phyloP scores from a whole-genome alignment of 345 rosid genomes.

The Eucalyptus pumila region DNA sequence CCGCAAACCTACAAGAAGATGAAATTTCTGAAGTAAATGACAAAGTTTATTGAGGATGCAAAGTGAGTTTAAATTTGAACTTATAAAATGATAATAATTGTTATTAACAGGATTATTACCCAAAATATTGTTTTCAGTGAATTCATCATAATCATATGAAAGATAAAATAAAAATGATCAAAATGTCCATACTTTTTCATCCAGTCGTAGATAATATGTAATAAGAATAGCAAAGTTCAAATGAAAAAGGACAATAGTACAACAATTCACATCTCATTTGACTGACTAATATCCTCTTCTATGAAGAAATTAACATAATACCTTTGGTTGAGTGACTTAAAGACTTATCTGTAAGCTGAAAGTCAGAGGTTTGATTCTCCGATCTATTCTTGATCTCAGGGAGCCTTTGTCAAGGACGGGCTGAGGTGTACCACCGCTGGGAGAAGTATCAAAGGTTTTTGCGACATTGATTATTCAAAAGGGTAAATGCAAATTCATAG shows the following conservation, averaged over 20 bases:
- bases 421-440: too few relatives aligned
- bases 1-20: not conserved
- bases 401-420: not conserved
- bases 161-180: not conserved
- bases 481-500: too few relatives aligned
- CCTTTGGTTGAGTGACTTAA: not conserved
- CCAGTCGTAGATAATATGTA: not conserved
- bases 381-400: too few relatives aligned
- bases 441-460: too few relatives aligned
- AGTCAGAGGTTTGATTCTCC: not conserved
- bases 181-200: not conserved
- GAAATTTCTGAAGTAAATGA: not conserved
- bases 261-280: not conserved
- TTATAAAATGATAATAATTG: not conserved
- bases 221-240: too few relatives aligned
- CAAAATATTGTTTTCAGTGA: not conserved
- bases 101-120: not conserved
- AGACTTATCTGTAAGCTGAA: not conserved
- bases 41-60: not conserved
- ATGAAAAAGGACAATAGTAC: not conserved
- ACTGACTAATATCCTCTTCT: not conserved
- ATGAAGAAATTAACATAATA: too few relatives aligned
- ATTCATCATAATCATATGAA: not conserved
- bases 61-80: not conserved
- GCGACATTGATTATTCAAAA: too few relatives aligned